Percentiles rank a stretch among this genome's conserved stretches.
phyloP scores from a whole-genome alignment of 2,329 filamentous ascomycete species.

The Cercospora citrullina region DNA sequence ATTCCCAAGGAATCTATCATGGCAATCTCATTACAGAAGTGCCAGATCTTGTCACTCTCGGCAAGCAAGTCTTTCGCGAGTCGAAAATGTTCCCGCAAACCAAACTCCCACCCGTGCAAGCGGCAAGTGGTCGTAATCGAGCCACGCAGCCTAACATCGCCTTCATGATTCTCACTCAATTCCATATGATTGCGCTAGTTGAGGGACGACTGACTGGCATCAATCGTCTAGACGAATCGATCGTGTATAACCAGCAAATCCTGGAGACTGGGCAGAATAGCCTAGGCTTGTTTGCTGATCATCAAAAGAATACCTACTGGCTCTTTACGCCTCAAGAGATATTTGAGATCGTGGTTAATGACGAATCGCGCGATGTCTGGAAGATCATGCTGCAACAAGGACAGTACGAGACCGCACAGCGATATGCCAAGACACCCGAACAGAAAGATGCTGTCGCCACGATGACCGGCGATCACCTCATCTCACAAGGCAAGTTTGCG shows the following conservation, averaged over 20 bases:
- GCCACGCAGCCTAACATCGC: slow-evolving; percentile 70
- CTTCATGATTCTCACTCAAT: slow-evolving; percentile 84
- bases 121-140: slow-evolving; percentile 63
- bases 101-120: slow-evolving; percentile 69
- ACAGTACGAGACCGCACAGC: slow-evolving; percentile 83
- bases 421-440: slow-evolving; percentile 73
- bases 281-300: slow-evolving; percentile 82
- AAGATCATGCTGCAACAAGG: slow-evolving; percentile 85
- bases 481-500: slow-evolving; percentile 74
- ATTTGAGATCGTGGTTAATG: slow-evolving; percentile 85
- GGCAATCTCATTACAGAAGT: slow-evolving; percentile 67
- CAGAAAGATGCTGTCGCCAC: slow-evolving; percentile 92
- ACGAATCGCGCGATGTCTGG: slow-evolving; percentile 93
- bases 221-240: slow-evolving; percentile 80
- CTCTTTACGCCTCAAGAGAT: slow-evolving; percentile 89
- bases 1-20: slow-evolving; percentile 80
- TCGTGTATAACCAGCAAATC: slow-evolving; percentile 86
- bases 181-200: slow-evolving; percentile 83
- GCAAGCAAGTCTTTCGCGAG: slow-evolving; percentile 72
- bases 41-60: slow-evolving; percentile 63
- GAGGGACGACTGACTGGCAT: slow-evolving; percentile 80
- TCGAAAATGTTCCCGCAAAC: slow-evolving; percentile 75
- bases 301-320: slow-evolving; percentile 97
- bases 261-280: slow-evolving; percentile 75
- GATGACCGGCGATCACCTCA: slow-evolving; percentile 85